A percentile compares a stretch with the other conserved stretches of the same genome.
Evolutionary conservation across 306 rosid genomes (phyloP).

Genomic region (Dalbergia cochinchinensis): DNA sequence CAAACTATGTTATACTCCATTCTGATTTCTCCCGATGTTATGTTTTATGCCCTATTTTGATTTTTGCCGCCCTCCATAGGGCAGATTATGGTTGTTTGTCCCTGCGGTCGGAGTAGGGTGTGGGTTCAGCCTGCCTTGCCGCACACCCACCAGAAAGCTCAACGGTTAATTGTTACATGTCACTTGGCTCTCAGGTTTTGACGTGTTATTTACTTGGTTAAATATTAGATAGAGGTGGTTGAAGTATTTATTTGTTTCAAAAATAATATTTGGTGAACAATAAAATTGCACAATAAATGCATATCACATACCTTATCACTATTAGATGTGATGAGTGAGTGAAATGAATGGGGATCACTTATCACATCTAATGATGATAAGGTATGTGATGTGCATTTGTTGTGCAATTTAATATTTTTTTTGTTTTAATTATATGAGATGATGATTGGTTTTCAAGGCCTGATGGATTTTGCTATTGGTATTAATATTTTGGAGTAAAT

Average conservation of each 20-base stretch:
- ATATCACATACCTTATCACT: no score
- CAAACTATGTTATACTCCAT: background rate
- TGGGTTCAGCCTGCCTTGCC: background rate
- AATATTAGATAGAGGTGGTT: background rate
- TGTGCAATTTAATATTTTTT: no score
- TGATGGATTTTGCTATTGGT: background rate
- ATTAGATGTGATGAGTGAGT: no score
- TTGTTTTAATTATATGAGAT: background rate
- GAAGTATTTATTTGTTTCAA: background rate
- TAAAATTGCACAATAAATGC: no score
- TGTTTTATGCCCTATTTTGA: no score
- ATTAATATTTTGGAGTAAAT: no score
- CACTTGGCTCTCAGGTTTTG: background rate
- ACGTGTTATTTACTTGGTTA: background rate
- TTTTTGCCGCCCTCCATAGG: background rate
- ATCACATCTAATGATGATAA: no score
- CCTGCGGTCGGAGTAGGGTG: background rate
- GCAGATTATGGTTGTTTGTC: background rate
- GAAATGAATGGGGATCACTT: no score
- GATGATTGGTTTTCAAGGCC: background rate
- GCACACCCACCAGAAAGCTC: background rate
- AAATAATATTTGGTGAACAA: no score
- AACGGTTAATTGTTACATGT: background rate
- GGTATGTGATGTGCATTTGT: no score
- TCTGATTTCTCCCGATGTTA: background rate